A percentile compares a stretch with the other conserved stretches of the same genome.
phyloP scores from a whole-genome alignment of 768 basidiomycete genomes.

The Exsudoporus frostii region DNA sequence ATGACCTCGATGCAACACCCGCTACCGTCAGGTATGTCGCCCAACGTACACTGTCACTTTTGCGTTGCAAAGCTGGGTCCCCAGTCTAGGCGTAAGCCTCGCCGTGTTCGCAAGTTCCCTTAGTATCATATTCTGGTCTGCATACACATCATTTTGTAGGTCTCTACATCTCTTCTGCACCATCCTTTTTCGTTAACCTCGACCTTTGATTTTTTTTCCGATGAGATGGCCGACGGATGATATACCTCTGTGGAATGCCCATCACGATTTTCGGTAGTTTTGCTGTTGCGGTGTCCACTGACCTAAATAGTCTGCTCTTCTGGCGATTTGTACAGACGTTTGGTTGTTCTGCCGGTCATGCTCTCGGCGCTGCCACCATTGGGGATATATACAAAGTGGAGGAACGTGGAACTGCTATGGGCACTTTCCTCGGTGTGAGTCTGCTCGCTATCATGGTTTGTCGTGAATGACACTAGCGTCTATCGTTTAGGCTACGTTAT shows the following conservation, averaged over 20 bases:
- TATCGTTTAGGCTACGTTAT: constrained; percentile 39
- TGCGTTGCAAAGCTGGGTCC: not conserved
- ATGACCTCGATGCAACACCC: constrained; percentile 56
- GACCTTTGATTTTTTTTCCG: not conserved
- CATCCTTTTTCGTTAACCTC: not conserved
- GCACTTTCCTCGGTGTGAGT: constrained; percentile 52
- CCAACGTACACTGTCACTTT: not conserved
- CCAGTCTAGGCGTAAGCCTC: constrained; percentile 49
- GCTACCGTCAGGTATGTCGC: constrained; percentile 50
- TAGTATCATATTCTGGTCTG: constrained; percentile 50
- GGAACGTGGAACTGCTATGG: constrained; percentile 58
- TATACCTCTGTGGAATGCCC: constrained; percentile 60
- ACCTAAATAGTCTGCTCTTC: constrained; percentile 43
- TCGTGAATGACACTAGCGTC: not conserved
- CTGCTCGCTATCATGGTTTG: not conserved
- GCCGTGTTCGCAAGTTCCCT: constrained; percentile 44
- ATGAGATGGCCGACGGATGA: constrained; percentile 60
- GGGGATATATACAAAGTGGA: constrained; percentile 67
- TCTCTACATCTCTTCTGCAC: constrained; percentile 1
- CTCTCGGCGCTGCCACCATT: constrained; percentile 58
- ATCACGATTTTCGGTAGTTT: constrained; percentile 56
- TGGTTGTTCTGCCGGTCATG: constrained; percentile 54
- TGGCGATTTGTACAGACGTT: constrained; percentile 66
- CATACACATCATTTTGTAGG: constrained; percentile 50
- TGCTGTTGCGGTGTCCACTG: constrained; percentile 52